These are phyloP conservation scores for Smittium culicis DNA, from an alignment of 371 early-diverging fungal genomes.

Conservation along the genomic window DNA sequence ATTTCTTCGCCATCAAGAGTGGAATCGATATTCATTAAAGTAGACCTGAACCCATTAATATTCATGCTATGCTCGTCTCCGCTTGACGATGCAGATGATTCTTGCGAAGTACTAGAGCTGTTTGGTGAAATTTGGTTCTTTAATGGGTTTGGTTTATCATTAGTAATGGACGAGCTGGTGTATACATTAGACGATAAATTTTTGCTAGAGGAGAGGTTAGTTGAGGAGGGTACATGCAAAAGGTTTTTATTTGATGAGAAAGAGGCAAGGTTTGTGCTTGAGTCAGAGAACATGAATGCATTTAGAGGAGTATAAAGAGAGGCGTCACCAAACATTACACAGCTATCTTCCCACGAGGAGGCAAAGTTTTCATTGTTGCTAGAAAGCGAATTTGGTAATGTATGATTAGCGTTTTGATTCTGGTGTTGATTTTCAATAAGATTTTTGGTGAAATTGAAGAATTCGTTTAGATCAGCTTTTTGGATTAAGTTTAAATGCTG, in stretches of 20 bases:
- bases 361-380: neutral
- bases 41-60: neutral
- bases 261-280: neutral
- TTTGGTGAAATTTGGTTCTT: no score
- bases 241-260: neutral
- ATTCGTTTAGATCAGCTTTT: neutral
- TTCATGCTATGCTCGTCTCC: neutral
- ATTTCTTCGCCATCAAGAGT: conserved; percentile 1
- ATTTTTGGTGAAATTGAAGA: neutral
- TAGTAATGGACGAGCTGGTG: neutral
- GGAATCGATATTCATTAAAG: neutral
- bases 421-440: neutral
- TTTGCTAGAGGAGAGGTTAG: neutral
- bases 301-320: conserved; percentile 11
- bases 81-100: neutral
- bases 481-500: no score
- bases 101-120: no score
- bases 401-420: neutral
- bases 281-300: conserved; percentile 10
- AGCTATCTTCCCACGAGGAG: neutral
- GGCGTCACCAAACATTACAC: conserved; percentile 1
- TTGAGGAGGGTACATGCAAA: neutral
- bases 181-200: neutral
- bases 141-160: no score
- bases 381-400: neutral